These are phyloP conservation scores for Chrysanthemum makinoi DNA, from an alignment of 129 eudicot genomes.

Conservation along the genomic window DNA sequence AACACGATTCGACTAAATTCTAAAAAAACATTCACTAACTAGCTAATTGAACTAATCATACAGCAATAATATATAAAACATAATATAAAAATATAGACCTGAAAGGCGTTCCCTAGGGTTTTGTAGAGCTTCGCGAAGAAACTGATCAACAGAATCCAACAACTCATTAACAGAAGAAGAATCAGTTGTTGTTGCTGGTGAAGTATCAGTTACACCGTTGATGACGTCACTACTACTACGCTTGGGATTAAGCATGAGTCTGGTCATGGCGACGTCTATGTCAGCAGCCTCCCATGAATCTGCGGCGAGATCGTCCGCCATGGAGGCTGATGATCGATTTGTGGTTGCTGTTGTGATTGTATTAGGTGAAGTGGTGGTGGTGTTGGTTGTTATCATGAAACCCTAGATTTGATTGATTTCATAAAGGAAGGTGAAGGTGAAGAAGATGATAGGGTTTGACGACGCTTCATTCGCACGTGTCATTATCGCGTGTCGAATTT, in stretches of 20 bases:
- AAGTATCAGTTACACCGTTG: neutral
- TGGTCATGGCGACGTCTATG: conserved; percentile 52
- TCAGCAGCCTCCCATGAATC: conserved; percentile 65
- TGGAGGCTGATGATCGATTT: conserved; percentile 39
- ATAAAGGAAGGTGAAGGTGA: conserved; percentile 9
- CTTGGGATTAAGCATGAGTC: conserved; percentile 43
- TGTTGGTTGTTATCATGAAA: conserved; percentile 21
- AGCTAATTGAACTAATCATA: neutral
- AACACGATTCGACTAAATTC: no score
- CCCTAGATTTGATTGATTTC: conserved; percentile 38
- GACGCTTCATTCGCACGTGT: conserved; percentile 30
- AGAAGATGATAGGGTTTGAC: conserved; percentile 24
- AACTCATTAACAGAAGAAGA: conserved; percentile 24
- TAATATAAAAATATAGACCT: conserved; percentile 21
- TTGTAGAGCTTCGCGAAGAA: conserved; percentile 91
- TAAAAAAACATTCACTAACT: no score
- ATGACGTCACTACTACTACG: conserved; percentile 10
- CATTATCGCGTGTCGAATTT: neutral
- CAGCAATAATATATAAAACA: neutral
- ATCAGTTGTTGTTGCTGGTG: conserved; percentile 3
- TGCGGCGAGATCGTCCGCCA: conserved; percentile 52
- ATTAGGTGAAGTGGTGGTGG: conserved; percentile 30
- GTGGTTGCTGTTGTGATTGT: conserved; percentile 21
- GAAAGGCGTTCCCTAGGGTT: conserved; percentile 98
- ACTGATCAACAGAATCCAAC: conserved; percentile 85